Percentiles rank a stretch among this genome's conserved stretches.
phyloP scores from a whole-genome alignment of 2,329 filamentous ascomycete genomes.

The Metarhizium rileyi region DNA sequence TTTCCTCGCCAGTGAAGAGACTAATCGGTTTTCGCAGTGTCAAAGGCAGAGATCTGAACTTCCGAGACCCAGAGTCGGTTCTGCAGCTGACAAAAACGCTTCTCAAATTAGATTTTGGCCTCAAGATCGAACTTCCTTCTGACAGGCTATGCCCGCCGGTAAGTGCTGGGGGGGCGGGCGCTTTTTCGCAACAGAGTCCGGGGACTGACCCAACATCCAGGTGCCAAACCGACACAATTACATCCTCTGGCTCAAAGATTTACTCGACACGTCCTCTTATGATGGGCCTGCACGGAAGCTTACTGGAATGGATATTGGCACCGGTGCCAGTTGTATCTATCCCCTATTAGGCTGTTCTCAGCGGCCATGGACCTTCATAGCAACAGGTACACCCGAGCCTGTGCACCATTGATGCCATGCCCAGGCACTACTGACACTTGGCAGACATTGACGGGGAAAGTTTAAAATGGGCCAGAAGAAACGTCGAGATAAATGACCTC shows the following conservation, averaged over 20 bases:
- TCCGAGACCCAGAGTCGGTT: slow-evolving; percentile 66
- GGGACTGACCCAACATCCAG: slow-evolving; percentile 19
- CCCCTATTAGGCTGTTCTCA: slow-evolving; percentile 67
- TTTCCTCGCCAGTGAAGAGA: neutral
- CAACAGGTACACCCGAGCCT: slow-evolving; percentile 35
- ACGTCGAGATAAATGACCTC: slow-evolving; percentile 58
- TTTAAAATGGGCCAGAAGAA: slow-evolving; percentile 53
- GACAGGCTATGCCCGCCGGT: slow-evolving; percentile 75
- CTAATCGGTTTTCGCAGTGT: slow-evolving; percentile 5
- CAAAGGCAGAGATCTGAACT: slow-evolving; percentile 55
- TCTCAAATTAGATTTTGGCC: slow-evolving; percentile 63
- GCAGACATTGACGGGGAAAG: slow-evolving; percentile 67
- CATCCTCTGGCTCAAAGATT: slow-evolving; percentile 74
- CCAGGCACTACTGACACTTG: neutral
- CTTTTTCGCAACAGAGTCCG: neutral
- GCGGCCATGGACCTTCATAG: slow-evolving; percentile 65
- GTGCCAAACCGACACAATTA: slow-evolving; percentile 72
- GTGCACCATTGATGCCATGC: neutral
- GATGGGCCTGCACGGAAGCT: slow-evolving; percentile 38
- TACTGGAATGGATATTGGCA: slow-evolving; percentile 74
- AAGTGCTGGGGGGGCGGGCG: neutral
- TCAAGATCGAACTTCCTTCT: slow-evolving; percentile 60
- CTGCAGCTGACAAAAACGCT: slow-evolving; percentile 75
- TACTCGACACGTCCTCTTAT: slow-evolving; percentile 64
- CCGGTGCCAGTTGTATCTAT: slow-evolving; percentile 87